Percentiles rank a stretch among this genome's conserved stretches.
phyloP scores from a whole-genome alignment of 164 flowering plant genomes.

The Protea cynaroides region DNA sequence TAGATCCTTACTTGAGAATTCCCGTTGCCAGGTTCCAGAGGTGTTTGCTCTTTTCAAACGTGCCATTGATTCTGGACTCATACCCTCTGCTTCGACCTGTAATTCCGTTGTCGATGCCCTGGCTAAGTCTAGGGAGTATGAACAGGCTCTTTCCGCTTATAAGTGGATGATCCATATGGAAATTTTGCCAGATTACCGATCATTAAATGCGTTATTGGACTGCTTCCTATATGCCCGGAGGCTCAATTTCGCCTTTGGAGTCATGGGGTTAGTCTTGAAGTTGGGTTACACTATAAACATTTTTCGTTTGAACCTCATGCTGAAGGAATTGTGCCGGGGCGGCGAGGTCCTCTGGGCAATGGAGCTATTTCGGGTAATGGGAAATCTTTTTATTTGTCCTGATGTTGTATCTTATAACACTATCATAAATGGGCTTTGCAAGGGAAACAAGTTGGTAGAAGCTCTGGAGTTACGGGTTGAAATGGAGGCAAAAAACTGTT shows the following conservation, averaged over 20 bases:
- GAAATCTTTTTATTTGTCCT: conserved; percentile 20
- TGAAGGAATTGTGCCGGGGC: conserved; percentile 49
- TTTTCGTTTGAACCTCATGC: conserved; percentile 34
- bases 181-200: conserved; percentile 26
- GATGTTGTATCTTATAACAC: conserved; percentile 52
- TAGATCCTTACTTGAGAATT: conserved; percentile 32
- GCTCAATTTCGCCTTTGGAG: conserved; percentile 42
- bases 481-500: conserved; percentile 36
- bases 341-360: conserved; percentile 35
- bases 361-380: conserved; percentile 33
- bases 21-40: conserved; percentile 25
- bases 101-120: conserved; percentile 38
- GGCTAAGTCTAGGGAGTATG: conserved; percentile 32
- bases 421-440: conserved; percentile 52
- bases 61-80: conserved; percentile 21
- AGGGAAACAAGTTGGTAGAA: conserved; percentile 37
- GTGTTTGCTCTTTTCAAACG: conserved; percentile 33
- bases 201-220: conserved; percentile 39
- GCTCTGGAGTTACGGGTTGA: conserved; percentile 34
- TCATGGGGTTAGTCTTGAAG: conserved; percentile 48
- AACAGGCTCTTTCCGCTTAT: conserved; percentile 38
- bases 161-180: conserved; percentile 29
- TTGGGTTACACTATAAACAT: conserved; percentile 38
- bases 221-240: conserved; percentile 32
- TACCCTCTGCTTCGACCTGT: conserved; percentile 36